These are phyloP conservation scores for Chlamydomonas sphaeroides DNA, from an alignment of 139 green algal species.

Conservation along the genomic window DNA sequence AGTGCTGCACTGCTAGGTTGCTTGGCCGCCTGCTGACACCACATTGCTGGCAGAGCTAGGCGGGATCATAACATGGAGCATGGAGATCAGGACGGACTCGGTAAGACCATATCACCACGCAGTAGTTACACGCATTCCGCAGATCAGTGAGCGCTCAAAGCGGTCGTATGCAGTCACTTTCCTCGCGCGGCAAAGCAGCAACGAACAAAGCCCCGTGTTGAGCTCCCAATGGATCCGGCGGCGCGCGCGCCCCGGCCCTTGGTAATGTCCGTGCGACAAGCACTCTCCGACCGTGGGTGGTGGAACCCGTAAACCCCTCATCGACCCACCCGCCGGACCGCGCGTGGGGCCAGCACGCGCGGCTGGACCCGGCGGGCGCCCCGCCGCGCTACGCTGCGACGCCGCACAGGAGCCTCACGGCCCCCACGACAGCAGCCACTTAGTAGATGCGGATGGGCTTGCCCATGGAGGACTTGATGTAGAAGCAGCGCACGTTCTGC, in stretches of 20 bases:
- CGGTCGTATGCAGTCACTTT: background rate
- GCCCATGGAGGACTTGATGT: conserved; percentile 98
- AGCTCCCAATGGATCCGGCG: conserved; percentile 27
- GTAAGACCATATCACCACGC: too few species aligned
- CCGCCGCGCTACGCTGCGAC: background rate
- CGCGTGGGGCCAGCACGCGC: conserved; percentile 24
- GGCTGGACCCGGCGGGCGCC: too few species aligned
- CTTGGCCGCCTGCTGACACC: too few species aligned
- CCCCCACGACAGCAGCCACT: conserved; percentile 41
- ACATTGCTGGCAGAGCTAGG: too few species aligned
- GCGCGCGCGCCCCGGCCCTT: conserved; percentile 6
- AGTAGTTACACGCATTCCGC: background rate
- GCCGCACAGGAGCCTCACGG: background rate
- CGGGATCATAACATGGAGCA: too few species aligned
- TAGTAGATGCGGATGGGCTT: conserved; percentile 95
- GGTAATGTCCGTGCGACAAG: conserved; percentile 48
- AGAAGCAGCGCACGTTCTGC: conserved; percentile 98
- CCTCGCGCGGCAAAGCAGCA: conserved; percentile 12
- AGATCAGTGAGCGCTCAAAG: too few species aligned
- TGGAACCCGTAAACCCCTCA: too few species aligned
- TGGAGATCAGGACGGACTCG: too few species aligned
- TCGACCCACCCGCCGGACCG: background rate
- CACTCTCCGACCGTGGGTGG: background rate
- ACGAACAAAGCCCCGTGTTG: background rate
- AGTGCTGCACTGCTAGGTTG: too few species aligned